Conservation (phyloP, 495 filamentous ascomycete genomes). For the Neurospora terricola region DNA sequence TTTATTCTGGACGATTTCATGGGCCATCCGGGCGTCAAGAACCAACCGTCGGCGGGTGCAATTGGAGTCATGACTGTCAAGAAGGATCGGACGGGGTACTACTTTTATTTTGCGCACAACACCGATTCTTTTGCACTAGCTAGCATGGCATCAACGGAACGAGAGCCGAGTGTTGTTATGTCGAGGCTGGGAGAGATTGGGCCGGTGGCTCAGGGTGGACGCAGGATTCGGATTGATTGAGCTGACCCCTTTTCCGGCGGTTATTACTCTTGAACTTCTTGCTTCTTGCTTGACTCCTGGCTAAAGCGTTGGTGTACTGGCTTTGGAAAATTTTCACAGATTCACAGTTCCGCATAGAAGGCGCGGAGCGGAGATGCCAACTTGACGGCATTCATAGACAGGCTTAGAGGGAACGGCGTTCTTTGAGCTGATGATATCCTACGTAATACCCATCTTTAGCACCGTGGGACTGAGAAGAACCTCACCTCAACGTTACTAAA, state of each 20-base stretch:
- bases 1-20: conserved; percentile 76
- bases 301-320: neutral
- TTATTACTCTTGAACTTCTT: neutral
- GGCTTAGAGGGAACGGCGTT: neutral
- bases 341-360: neutral
- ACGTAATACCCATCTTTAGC: neutral
- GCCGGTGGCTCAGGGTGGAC: conserved; percentile 36
- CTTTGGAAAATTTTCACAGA: neutral
- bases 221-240: conserved; percentile 34
- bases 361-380: neutral
- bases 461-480: neutral
- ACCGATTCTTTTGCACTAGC: conserved; percentile 85
- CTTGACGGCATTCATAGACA: neutral
- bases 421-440: neutral
- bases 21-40: conserved; percentile 64
- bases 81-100: conserved; percentile 58
- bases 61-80: conserved; percentile 81
- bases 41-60: conserved; percentile 61
- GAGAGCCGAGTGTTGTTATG: conserved; percentile 69
- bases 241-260: neutral
- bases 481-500: neutral
- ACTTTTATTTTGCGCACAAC: conserved; percentile 83
- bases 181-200: conserved; percentile 46
- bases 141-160: conserved; percentile 73
- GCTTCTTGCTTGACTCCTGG: neutral